Conservation (phyloP, 306 rosid species). For the Dalbergia oliveri region DNA sequence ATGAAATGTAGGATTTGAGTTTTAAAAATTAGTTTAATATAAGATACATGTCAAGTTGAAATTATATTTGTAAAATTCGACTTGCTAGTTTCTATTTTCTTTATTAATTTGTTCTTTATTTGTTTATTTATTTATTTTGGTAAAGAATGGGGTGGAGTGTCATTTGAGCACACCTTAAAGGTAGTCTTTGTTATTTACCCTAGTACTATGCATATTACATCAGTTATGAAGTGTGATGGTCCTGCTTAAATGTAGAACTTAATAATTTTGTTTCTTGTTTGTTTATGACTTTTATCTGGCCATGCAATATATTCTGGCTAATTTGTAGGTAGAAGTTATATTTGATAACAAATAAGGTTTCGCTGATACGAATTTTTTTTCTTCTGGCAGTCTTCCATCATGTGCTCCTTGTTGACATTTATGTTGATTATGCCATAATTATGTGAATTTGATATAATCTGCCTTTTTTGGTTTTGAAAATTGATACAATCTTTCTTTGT, state of each 20-base stretch:
- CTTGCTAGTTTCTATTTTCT: no score
- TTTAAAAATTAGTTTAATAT: no score
- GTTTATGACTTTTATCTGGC: not conserved
- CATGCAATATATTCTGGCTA: not conserved
- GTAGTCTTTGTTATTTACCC: no score
- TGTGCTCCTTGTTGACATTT: constrained; percentile 19
- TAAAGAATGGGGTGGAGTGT: no score
- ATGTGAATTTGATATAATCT: constrained; percentile 19
- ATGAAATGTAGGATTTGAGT: no score
- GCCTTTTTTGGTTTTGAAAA: not conserved
- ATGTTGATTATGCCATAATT: constrained; percentile 13
- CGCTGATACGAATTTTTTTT: constrained; percentile 6
- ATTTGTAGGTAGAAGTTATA: constrained; percentile 12
- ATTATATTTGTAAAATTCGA: no score
- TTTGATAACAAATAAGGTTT: not conserved
- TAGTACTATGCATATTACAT: not conserved
- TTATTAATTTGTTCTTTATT: no score
- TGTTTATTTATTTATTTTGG: no score
- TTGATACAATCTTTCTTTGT: not conserved
- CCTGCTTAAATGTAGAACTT: constrained; percentile 24
- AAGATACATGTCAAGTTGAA: no score
- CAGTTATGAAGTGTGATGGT: constrained; percentile 28
- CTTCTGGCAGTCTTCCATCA: constrained; percentile 12
- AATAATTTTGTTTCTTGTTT: constrained; percentile 8
- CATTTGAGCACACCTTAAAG: no score